A percentile compares a stretch with the other conserved stretches of the same genome.
These are phyloP conservation scores for Fusarium liriodendri DNA, from an alignment of 2,329 filamentous ascomycete species.

Conservation along the genomic window DNA sequence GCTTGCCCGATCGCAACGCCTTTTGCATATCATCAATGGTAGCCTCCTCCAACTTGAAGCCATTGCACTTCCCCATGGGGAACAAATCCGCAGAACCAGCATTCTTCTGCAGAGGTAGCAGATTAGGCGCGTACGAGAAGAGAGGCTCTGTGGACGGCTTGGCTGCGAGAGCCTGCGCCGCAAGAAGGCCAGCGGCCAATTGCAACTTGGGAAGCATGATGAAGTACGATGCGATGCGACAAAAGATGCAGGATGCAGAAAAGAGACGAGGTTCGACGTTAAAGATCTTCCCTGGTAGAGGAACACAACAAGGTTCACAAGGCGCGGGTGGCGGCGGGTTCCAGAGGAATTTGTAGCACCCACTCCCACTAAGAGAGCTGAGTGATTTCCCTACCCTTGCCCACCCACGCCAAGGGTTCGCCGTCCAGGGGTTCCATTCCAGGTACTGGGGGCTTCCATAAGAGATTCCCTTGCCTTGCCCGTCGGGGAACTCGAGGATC, in stretches of 20 bases:
- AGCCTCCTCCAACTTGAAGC: constrained; percentile 73
- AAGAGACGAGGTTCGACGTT: constrained; percentile 8
- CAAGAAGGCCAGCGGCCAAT: constrained; percentile 38
- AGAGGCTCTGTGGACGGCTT: constrained; percentile 24
- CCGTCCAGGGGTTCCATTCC: not conserved
- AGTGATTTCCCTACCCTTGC: not conserved
- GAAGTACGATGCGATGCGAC: constrained; percentile 27
- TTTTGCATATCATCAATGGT: constrained; percentile 75
- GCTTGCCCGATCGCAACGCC: constrained; percentile 62
- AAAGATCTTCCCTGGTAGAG: constrained; percentile 1
- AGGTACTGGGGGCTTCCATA: not conserved
- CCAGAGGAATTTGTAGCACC: not conserved
- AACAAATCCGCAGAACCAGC: constrained; percentile 59
- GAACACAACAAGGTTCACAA: not conserved
- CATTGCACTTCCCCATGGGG: constrained; percentile 71
- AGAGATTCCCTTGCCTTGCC: not conserved
- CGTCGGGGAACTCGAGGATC: not conserved
- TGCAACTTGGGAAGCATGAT: constrained; percentile 38
- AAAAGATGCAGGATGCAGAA: not conserved
- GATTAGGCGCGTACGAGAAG: constrained; percentile 41
- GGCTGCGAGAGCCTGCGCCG: constrained; percentile 22
- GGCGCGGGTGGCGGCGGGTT: not conserved
- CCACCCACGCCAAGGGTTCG: not conserved
- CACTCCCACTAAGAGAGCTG: too few species aligned
- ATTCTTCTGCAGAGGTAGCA: constrained; percentile 52